Evolutionary conservation across 257 asterid species (phyloP).

Genomic region (Solanum peruvianum): DNA sequence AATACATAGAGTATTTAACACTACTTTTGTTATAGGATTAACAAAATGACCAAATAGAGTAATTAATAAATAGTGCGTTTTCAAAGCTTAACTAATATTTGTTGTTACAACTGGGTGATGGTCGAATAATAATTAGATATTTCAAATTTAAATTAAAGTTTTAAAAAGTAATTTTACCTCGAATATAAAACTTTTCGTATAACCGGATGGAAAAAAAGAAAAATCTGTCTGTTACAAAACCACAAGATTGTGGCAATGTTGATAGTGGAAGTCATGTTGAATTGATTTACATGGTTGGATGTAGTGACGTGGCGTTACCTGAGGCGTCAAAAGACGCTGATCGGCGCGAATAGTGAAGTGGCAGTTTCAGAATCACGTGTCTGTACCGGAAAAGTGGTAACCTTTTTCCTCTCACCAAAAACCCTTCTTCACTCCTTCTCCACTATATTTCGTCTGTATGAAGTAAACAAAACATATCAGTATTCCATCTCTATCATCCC

Average conservation of each 20-base stretch:
- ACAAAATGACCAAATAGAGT: background rate
- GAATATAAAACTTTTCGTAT: too few relatives aligned
- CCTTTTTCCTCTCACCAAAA: background rate
- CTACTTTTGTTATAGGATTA: background rate
- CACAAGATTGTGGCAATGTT: background rate
- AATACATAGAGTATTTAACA: background rate
- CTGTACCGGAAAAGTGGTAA: background rate
- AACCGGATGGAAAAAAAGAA: background rate
- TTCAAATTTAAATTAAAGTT: too few relatives aligned
- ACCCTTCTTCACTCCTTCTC: background rate
- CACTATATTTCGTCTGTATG: conserved; percentile 4
- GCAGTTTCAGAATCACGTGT: conserved; percentile 11
- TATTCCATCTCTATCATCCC: background rate
- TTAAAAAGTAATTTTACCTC: too few relatives aligned
- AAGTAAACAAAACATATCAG: background rate
- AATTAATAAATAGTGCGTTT: background rate
- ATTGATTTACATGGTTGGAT: background rate
- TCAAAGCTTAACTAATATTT: background rate
- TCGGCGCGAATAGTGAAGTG: conserved; percentile 4
- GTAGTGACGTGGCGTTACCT: background rate
- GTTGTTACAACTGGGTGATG: too few relatives aligned
- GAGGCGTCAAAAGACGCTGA: background rate
- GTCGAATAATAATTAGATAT: too few relatives aligned
- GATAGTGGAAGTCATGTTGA: background rate
- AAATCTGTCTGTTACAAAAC: background rate